Evolutionary conservation across 2,329 filamentous ascomycete genomes (phyloP), one percentile per base, ranked within the genome.

Genomic region (Sporothrix variecibatus): DNA sequence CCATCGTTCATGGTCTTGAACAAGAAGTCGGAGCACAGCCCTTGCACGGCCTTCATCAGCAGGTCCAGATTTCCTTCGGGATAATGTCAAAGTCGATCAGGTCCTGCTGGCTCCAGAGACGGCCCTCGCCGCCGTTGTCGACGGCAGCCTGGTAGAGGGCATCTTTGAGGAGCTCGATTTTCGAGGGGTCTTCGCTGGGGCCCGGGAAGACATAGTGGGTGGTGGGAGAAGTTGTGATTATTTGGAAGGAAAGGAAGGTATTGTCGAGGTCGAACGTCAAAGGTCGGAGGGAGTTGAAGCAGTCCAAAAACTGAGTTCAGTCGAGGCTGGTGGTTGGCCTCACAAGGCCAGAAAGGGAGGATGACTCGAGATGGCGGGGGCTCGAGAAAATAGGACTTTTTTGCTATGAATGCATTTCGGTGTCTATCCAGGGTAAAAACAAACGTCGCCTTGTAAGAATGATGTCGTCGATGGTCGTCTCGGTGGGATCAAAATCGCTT

Each of bases 1-100:
- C 81, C 81, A 49, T 84, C 82, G 70, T 82, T 80, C 68, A 87
- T 84, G 31, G 84, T 82, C 74, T 86, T 85, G 77, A 91, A 87
- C 51, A 91, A 85, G 80, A 88, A 88, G 78, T 92, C 89, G 78
- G 89, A 84, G 75, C 86, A 86, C 71, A 92, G 85, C 46, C 82
- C 84, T 81, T 91, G 88, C 56, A 91, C 84, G 20, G 90, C 86
- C 72, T 83, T 82, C 73, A 89, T 80, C 28, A 91, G 85, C 65
- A 87, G 84, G 79, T 84, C 81, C 76, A 89, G 81, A 79, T 91
- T 87, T 75, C 86, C 83, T 69, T 87, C 86, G 5, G 89, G 88
- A 91, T 86, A 76, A 91, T 84, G 74, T 86, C 85, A 74, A 91
- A 84, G 34, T 85, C 85, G 74, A 89, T 81, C 53, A 92, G 82